Evolutionary conservation across 1,284 basidiomycete genomes (phyloP).

Genomic region (Apiotrichum brassicae): DNA sequence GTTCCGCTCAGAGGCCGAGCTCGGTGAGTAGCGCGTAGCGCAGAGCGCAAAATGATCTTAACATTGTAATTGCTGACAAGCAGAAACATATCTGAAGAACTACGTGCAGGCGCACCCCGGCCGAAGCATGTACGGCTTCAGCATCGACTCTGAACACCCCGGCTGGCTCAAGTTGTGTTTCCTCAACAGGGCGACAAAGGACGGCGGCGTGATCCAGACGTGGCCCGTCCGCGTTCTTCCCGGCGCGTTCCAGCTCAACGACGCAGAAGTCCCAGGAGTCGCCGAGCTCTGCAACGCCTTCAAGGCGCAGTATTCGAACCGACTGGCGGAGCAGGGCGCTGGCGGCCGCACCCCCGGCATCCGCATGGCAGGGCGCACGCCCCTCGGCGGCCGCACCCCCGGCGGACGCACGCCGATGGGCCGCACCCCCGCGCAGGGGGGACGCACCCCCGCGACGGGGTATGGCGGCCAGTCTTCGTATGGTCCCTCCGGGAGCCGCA

Average conservation of each 20-base stretch:
- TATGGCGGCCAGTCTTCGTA: slow-evolving; percentile 1
- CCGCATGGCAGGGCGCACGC: slow-evolving; percentile 45
- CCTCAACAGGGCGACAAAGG: slow-evolving; percentile 73
- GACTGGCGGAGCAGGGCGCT: slow-evolving; percentile 31
- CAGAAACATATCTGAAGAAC: slow-evolving; percentile 83
- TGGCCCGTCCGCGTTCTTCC: slow-evolving; percentile 89
- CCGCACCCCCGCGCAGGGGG: slow-evolving; percentile 59
- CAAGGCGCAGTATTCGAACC: slow-evolving; percentile 65
- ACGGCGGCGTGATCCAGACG: slow-evolving; percentile 58
- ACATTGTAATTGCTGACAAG: slow-evolving; percentile 5
- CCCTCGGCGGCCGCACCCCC: slow-evolving; percentile 36
- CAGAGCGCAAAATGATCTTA: no score
- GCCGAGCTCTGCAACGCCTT: slow-evolving; percentile 91
- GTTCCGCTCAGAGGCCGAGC: slow-evolving; percentile 82
- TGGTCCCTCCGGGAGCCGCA: slow-evolving; percentile 3
- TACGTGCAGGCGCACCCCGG: slow-evolving; percentile 88
- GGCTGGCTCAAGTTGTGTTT: slow-evolving; percentile 94
- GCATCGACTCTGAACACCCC: slow-evolving; percentile 78
- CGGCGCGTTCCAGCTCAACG: slow-evolving; percentile 81
- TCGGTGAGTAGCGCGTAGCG: no score
- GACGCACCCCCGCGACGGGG: slow-evolving; percentile 18
- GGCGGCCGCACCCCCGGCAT: slow-evolving; percentile 71
- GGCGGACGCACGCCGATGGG: slow-evolving; percentile 67
- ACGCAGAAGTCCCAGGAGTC: slow-evolving; percentile 79
- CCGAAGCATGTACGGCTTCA: slow-evolving; percentile 93